phyloP scores from a whole-genome alignment of 164 flowering plant species.

The Platanus orientalis region DNA sequence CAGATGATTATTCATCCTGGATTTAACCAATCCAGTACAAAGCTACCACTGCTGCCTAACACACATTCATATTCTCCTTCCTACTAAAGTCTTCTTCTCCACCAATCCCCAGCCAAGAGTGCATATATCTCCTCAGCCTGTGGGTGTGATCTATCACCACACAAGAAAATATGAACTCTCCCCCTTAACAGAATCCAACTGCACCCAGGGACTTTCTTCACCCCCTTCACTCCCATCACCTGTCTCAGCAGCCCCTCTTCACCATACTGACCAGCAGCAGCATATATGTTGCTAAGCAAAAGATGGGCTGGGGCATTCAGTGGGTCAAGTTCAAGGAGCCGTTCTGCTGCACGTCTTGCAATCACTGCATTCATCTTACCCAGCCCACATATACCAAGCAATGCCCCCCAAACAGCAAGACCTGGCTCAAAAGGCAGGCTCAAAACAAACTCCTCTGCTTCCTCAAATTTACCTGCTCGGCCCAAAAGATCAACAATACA shows the following conservation, averaged over 20 bases:
- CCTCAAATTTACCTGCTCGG: slow-evolving; percentile 38
- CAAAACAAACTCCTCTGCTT: slow-evolving; percentile 39
- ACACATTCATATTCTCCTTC: too few relatives aligned
- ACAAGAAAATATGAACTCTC: slow-evolving; percentile 31
- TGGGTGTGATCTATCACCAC: slow-evolving; percentile 39
- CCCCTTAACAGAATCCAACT: slow-evolving; percentile 54
- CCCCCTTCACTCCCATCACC: slow-evolving; percentile 51
- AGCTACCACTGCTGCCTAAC: too few relatives aligned
- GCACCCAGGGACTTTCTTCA: slow-evolving; percentile 53
- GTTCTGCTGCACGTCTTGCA: slow-evolving; percentile 34
- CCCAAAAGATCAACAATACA: slow-evolving; percentile 46
- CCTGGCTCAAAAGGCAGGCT: slow-evolving; percentile 37
- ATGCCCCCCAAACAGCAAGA: slow-evolving; percentile 46
- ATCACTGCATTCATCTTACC: slow-evolving; percentile 19
- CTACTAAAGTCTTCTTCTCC: not conserved
- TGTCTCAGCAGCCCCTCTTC: slow-evolving; percentile 42
- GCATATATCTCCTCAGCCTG: slow-evolving; percentile 18
- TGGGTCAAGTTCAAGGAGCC: slow-evolving; percentile 46
- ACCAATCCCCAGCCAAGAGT: slow-evolving; percentile 5
- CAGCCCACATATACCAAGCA: slow-evolving; percentile 47
- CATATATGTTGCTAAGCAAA: slow-evolving; percentile 43
- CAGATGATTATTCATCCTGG: too few relatives aligned
- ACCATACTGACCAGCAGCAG: slow-evolving; percentile 25
- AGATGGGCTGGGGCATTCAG: slow-evolving; percentile 50
- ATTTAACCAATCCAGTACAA: too few relatives aligned